Evolutionary conservation across 495 filamentous ascomycete genomes (phyloP), one percentile per base, ranked within the genome.

Genomic region (Trichoderma orchidacearum): DNA sequence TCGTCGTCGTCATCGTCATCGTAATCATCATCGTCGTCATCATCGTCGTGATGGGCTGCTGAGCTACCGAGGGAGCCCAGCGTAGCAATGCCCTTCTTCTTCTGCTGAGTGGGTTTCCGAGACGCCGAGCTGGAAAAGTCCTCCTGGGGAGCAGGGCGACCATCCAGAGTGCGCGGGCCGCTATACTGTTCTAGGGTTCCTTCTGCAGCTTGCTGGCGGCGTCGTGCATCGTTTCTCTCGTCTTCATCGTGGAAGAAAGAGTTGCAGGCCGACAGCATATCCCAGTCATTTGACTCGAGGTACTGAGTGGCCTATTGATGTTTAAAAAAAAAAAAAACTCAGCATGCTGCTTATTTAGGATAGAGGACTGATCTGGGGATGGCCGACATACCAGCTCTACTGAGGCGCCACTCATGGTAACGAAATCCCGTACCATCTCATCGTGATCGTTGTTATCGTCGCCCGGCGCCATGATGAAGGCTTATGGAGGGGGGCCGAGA

Each of bases 221-320:
- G 38, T 48, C 38, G 38, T 48, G 64, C 71, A 38, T 69, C 65
- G 30, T 72, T 58, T 53, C 77, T 62, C 53, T 79, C 78, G 8
- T 65, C 67, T 60, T 85, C 84, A 56, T 92, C 85, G 59, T 80
- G 75, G 65, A 77, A 93, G 74, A 79, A 94, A 59, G 86, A 79
- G 3, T 80, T 74, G 51, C 81, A 77, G 34, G 89, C 89, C 5
- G 76, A 69, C 54, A 80, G 74, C 27, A 92, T 65, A 59, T 92
- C 80, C 84, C 89, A 91, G 56, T 79, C 65, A 63, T 76, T 83
- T n/a, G 76, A 73, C 13, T 64, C 69, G 12, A 94, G 82, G 59
- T 87, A 88, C 62, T 84, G 73, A 60, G 78, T 75, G 34, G 89
- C 90, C 89, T 91, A 60, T 5, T n/a, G n/a, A n/a, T n/a, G n/a